Evolutionary conservation across 805 yeast species (phyloP), one percentile per base, ranked within the genome.

Genomic region (Priceomyces fermenticarens): DNA sequence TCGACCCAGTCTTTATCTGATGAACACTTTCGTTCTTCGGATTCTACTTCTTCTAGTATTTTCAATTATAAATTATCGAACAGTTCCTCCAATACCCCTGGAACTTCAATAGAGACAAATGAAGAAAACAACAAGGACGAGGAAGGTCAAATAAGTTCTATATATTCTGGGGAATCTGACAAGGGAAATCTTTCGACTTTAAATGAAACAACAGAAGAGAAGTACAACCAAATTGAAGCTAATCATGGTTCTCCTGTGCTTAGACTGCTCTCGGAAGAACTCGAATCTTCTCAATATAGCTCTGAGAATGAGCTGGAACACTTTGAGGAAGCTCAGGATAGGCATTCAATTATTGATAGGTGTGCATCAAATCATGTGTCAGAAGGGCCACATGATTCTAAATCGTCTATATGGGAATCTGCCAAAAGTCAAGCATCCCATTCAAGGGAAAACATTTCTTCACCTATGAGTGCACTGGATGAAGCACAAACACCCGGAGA

Each of bases 81-180:
- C 16, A 51, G 62, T 8, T 42, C 49, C 16, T 49, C 62, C 3
- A 61, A 55, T 32, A 63, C 69, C 2, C 67, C 69, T 2, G 59
- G 59, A 12, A 62, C 69, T 2, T 58, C 65, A 2, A 55, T 63
- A 16, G 53, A 51, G 30, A 51, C 46, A 8, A 15, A 35, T 11
- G 42, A 39, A 15, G 42, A 35, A 12, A 29, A 13, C 33, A 9
- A 9, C 30, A 20, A 20, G 25, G 25, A 20, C 8, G 25, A 20
- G 8, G 39, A 39, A 16, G 20, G 23, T n/a, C 25, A 13, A 4
- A 4, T 30, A 17, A 35, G 35, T 13, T 13, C 38, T 8, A 30
- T 27, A 8, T 16, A 28, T 16, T 27, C 32, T n/a, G 14, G 5
- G 13, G 34, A 33, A 11, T 29, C 33, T 7, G 42, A 39, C 2